These are phyloP conservation scores for Ceratopteris richardii DNA, from an alignment of 75 land plant genomes.

Conservation along the genomic window DNA sequence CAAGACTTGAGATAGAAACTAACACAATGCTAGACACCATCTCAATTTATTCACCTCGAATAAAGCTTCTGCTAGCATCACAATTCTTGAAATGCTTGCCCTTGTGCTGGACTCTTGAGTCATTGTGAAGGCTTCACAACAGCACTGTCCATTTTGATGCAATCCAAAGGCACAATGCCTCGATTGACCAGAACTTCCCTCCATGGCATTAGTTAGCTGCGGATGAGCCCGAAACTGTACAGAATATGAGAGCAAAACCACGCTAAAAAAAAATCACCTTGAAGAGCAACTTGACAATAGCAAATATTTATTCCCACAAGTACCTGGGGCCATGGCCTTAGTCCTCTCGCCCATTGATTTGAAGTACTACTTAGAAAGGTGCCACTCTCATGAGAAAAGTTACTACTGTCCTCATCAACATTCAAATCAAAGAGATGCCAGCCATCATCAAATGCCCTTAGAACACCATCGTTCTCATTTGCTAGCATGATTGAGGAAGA, in stretches of 20 bases:
- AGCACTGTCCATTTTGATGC: conserved; percentile 67
- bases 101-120: conserved; percentile 50
- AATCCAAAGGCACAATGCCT: conserved; percentile 59
- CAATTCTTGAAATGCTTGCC: conserved; percentile 82
- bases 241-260: no score
- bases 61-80: conserved; percentile 93
- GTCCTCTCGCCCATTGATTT: conserved; percentile 35
- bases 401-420: conserved; percentile 14
- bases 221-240: conserved; percentile 79
- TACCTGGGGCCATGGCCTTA: conserved; percentile 74
- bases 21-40: not conserved
- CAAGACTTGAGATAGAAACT: not conserved
- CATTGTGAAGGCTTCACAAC: conserved; percentile 52
- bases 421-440: conserved; percentile 40
- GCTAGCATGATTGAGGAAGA: conserved; percentile 27
- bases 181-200: conserved; percentile 26
- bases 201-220: conserved; percentile 61
- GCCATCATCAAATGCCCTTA: conserved; percentile 35
- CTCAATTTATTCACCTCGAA: conserved; percentile 58
- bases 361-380: conserved; percentile 29
- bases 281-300: no score
- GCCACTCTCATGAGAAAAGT: conserved; percentile 32
- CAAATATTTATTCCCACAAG: no score
- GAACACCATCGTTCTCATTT: conserved; percentile 37
- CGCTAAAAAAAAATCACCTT: not conserved